These are phyloP conservation scores for Paraphoma chrysanthemicola DNA, from an alignment of 2,329 filamentous ascomycete species.

Conservation along the genomic window DNA sequence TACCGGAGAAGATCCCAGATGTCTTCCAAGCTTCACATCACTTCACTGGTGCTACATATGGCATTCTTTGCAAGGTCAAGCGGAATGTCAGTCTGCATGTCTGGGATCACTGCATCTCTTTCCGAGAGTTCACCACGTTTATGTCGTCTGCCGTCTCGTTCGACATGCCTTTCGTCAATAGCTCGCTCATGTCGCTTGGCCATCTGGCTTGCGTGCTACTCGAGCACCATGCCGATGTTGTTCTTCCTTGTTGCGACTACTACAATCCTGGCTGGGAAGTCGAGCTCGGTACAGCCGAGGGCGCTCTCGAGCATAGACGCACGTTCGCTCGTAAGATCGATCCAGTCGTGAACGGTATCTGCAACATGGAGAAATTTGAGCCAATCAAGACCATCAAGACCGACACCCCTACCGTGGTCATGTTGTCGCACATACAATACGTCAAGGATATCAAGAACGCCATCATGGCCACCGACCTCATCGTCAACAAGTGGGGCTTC, in stretches of 20 bases:
- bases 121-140: slow-evolving; percentile 58
- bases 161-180: slow-evolving; percentile 45
- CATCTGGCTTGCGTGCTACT: slow-evolving; percentile 44
- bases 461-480: slow-evolving; percentile 67
- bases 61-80: slow-evolving; percentile 66
- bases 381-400: slow-evolving; percentile 65
- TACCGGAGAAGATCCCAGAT: slow-evolving; percentile 61
- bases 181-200: slow-evolving; percentile 43
- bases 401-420: slow-evolving; percentile 65
- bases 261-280: slow-evolving; percentile 70
- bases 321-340: slow-evolving; percentile 65
- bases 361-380: slow-evolving; percentile 67
- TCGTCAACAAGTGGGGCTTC: slow-evolving; percentile 69
- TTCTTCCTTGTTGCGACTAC: slow-evolving; percentile 56
- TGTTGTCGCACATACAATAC: slow-evolving; percentile 67
- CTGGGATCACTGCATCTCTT: slow-evolving; percentile 68
- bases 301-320: slow-evolving; percentile 61
- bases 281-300: slow-evolving; percentile 65
- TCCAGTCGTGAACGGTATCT: slow-evolving; percentile 69
- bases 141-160: slow-evolving; percentile 45
- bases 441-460: slow-evolving; percentile 69
- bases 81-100: slow-evolving; percentile 64
- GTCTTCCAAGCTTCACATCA: slow-evolving; percentile 69
- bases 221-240: slow-evolving; percentile 61
- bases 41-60: slow-evolving; percentile 65